Percentiles rank a stretch among this genome's conserved stretches.
Conservation (phyloP, 2,329 filamentous ascomycete species). For the Penicillium sp. region DNA sequence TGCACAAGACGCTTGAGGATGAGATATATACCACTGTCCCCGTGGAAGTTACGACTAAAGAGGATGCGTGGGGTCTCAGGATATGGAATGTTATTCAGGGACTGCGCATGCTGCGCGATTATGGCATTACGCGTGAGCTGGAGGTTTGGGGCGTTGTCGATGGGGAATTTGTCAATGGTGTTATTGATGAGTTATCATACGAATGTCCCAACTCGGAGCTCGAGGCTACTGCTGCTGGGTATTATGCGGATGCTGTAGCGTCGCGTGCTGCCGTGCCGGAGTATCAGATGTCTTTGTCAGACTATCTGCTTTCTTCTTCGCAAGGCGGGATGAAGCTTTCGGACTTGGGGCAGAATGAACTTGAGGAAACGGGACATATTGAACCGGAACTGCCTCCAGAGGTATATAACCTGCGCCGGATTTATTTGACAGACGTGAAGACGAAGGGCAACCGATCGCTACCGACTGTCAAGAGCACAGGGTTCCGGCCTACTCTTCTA, state of each 20-base stretch:
- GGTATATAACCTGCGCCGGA: slow-evolving; percentile 32
- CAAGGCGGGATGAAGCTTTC: slow-evolving; percentile 36
- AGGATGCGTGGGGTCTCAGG: slow-evolving; percentile 77
- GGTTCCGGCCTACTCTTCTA: slow-evolving; percentile 72
- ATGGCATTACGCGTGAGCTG: slow-evolving; percentile 70
- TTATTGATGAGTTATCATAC: slow-evolving; percentile 84
- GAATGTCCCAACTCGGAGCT: slow-evolving; percentile 70
- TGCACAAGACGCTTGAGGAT: slow-evolving; percentile 82
- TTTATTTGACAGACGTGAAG: slow-evolving; percentile 89
- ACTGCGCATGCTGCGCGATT: slow-evolving; percentile 67
- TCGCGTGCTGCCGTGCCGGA: slow-evolving; percentile 39
- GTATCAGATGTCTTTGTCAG: slow-evolving; percentile 47
- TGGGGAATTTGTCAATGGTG: slow-evolving; percentile 78
- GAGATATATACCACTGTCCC: slow-evolving; percentile 75
- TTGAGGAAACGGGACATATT: slow-evolving; percentile 1
- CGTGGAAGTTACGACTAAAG: slow-evolving; percentile 69
- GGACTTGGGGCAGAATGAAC: slow-evolving; percentile 23
- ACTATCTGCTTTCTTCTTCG: slow-evolving; percentile 43
- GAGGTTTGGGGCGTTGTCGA: slow-evolving; percentile 84
- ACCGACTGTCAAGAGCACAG: slow-evolving; percentile 58
- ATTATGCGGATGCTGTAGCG: slow-evolving; percentile 38
- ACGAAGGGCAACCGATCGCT: slow-evolving; percentile 65
- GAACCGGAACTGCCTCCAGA: slow-evolving; percentile 16
- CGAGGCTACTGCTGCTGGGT: slow-evolving; percentile 57
- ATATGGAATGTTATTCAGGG: slow-evolving; percentile 93